phyloP scores from a whole-genome alignment of 2,329 filamentous ascomycete genomes.

The Blastomyces silverae region DNA sequence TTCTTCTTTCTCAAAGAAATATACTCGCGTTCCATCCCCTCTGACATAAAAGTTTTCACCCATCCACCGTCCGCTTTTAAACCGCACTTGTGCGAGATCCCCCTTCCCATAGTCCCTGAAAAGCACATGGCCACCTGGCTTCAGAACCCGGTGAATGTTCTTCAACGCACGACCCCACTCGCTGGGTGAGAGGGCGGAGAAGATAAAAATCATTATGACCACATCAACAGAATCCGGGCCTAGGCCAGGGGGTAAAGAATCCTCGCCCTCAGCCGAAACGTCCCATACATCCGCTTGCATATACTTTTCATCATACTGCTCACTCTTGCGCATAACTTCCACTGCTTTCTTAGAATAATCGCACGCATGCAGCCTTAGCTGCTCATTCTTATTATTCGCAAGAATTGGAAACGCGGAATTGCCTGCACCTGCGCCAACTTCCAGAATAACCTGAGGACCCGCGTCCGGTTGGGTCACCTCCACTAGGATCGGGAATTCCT shows the following conservation, averaged over 20 bases:
- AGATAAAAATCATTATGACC: constrained; percentile 93
- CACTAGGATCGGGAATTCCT: constrained; percentile 87
- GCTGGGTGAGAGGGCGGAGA: constrained; percentile 76
- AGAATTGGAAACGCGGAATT: constrained; percentile 94
- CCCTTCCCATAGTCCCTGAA: constrained; percentile 96
- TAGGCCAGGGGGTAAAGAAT: constrained; percentile 64
- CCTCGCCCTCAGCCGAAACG: constrained; percentile 55
- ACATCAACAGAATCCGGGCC: constrained; percentile 77
- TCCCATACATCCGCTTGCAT: constrained; percentile 97
- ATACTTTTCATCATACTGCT: constrained; percentile 62
- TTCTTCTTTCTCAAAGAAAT: constrained; percentile 90
- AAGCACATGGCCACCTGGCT: constrained; percentile 85
- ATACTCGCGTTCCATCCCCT: constrained; percentile 91
- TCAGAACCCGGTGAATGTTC: constrained; percentile 76
- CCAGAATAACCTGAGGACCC: constrained; percentile 65
- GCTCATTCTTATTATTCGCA: constrained; percentile 71
- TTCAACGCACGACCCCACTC: constrained; percentile 78
- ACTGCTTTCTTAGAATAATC: constrained; percentile 96
- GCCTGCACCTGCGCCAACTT: constrained; percentile 90
- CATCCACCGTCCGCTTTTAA: constrained; percentile 90
- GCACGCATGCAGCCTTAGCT: constrained; percentile 81
- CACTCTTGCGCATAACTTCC: constrained; percentile 77
- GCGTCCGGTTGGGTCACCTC: constrained; percentile 65
- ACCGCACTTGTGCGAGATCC: constrained; percentile 90
- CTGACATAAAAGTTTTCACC: constrained; percentile 97